Evolutionary conservation across 1,139 yeast species (phyloP).

Genomic region (Pichia sp.): DNA sequence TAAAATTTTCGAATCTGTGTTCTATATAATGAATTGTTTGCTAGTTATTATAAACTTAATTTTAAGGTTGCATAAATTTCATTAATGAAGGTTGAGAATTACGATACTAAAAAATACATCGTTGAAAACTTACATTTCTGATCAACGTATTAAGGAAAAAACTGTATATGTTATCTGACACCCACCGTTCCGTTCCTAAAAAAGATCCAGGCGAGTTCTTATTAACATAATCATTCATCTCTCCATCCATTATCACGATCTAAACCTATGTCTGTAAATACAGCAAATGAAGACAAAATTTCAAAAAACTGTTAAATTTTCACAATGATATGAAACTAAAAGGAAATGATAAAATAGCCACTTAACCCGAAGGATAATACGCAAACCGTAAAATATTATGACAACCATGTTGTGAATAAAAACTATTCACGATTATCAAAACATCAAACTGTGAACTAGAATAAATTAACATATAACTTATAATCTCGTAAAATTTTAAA

Average conservation of each 20-base stretch:
- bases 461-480: background rate
- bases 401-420: slow-evolving; percentile 11
- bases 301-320: background rate
- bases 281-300: slow-evolving; percentile 2
- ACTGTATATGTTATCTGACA: slow-evolving; percentile 31
- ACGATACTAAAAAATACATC: background rate
- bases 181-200: slow-evolving; percentile 28
- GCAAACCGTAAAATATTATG: slow-evolving; percentile 1
- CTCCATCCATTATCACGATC: slow-evolving; percentile 30
- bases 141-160: background rate
- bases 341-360: slow-evolving; percentile 13
- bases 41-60: background rate
- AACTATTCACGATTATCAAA: slow-evolving; percentile 13
- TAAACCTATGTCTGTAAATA: slow-evolving; percentile 19
- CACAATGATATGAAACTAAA: background rate
- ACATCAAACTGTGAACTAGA: slow-evolving; percentile 6
- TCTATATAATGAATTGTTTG: background rate
- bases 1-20: background rate
- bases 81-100: no score
- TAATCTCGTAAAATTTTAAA: background rate
- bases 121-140: background rate
- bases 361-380: slow-evolving; percentile 6
- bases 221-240: slow-evolving; percentile 26
- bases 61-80: no score
- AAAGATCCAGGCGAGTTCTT: slow-evolving; percentile 32